These are phyloP conservation scores for Cladobotryum mycophilum DNA, from an alignment of 2,329 filamentous ascomycete genomes.

Conservation along the genomic window DNA sequence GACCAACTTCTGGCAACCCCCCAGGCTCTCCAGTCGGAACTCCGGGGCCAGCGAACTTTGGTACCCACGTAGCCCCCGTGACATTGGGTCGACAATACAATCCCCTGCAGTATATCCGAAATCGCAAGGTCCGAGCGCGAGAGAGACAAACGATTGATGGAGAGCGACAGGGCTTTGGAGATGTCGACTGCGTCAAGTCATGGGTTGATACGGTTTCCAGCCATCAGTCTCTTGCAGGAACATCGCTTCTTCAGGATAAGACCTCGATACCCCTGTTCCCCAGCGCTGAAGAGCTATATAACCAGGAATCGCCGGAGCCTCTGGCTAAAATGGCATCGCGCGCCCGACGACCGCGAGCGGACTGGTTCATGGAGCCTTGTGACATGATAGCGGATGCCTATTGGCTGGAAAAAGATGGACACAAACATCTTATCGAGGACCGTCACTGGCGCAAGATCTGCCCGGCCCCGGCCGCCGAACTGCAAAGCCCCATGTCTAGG, in stretches of 20 bases:
- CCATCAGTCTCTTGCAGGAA: constrained; percentile 22
- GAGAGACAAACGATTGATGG: constrained; percentile 71
- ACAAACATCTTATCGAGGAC: constrained; percentile 78
- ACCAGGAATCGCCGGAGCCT: constrained; percentile 38
- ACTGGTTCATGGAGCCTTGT: constrained; percentile 78
- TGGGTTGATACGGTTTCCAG: constrained; percentile 68
- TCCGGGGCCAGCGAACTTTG: constrained; percentile 23
- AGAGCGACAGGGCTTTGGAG: constrained; percentile 68
- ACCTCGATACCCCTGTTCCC: constrained; percentile 39
- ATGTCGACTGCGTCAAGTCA: constrained; percentile 61
- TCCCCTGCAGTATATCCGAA: constrained; percentile 85
- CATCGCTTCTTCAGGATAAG: constrained; percentile 18
- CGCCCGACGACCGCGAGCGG: constrained; percentile 65
- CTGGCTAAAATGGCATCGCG: constrained; percentile 47
- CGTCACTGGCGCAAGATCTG: constrained; percentile 70
- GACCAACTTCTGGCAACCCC: constrained; percentile 35
- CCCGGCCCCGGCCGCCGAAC: constrained; percentile 29
- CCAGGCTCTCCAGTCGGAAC: constrained; percentile 33
- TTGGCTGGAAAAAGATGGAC: constrained; percentile 78
- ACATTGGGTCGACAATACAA: constrained; percentile 71
- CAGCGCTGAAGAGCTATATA: constrained; percentile 37
- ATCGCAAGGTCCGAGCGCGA: constrained; percentile 75
- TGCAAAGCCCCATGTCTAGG: constrained; percentile 25
- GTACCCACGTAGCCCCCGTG: constrained; percentile 25
- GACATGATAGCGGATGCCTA: constrained; percentile 85